phyloP scores from a whole-genome alignment of 768 basidiomycete species.

The Tricholoma sp. region DNA sequence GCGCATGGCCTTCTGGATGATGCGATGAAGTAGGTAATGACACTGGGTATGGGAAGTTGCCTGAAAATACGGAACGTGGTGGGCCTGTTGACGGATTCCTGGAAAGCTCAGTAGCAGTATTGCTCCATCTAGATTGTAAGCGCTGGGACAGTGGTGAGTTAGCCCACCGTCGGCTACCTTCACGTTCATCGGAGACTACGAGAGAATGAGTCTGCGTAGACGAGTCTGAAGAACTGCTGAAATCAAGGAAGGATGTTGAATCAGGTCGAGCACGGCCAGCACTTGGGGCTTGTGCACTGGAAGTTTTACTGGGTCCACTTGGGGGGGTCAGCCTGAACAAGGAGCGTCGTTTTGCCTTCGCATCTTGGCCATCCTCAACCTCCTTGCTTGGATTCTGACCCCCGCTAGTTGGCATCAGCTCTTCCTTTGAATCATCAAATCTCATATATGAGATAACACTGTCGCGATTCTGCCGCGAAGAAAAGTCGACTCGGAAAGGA shows the following conservation, averaged over 20 bases:
- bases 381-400: not conserved
- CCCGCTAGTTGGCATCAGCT: not conserved
- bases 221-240: constrained; percentile 26
- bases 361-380: constrained; percentile 15
- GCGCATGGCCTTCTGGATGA: constrained; percentile 18
- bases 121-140: constrained; percentile 36
- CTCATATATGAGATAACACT: constrained; percentile 1
- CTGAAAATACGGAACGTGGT: constrained; percentile 17
- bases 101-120: constrained; percentile 14
- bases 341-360: constrained; percentile 5
- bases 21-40: constrained; percentile 40
- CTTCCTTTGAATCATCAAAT: not conserved
- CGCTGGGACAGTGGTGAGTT: constrained; percentile 2
- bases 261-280: constrained; percentile 6
- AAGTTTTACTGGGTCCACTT: constrained; percentile 9
- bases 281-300: not conserved
- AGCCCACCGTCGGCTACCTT: not conserved
- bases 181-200: constrained; percentile 8
- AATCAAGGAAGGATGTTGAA: constrained; percentile 33
- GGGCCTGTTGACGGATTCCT: constrained; percentile 7
- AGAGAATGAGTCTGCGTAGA: constrained; percentile 19
- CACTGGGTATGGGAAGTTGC: constrained; percentile 41
- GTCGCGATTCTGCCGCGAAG: not conserved
- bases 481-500: constrained; percentile 10
- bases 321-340: constrained; percentile 25